These are phyloP conservation scores for Fusarium ambrosium DNA, from an alignment of 2,329 filamentous ascomycete species.

Conservation along the genomic window DNA sequence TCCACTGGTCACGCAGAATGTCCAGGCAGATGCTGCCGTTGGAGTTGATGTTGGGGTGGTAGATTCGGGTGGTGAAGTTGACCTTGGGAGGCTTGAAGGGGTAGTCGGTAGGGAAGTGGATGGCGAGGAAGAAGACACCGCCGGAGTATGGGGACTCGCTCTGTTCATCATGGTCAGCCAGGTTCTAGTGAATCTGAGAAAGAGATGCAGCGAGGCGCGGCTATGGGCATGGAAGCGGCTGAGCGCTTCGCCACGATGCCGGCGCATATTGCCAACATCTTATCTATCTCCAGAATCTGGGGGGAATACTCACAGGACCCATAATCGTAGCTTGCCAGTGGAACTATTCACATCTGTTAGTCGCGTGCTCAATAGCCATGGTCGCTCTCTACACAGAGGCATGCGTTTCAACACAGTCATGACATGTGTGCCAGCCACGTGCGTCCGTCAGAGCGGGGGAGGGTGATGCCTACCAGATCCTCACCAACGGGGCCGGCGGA, in stretches of 20 bases:
- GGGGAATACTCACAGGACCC: constrained; percentile 83
- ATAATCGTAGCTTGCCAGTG: constrained; percentile 99
- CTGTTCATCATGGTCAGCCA: constrained; percentile 62
- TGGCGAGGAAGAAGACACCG: constrained; percentile 98
- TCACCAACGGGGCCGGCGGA: constrained; percentile 97
- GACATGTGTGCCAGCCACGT: constrained; percentile 30
- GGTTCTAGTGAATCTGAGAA: constrained; percentile 6
- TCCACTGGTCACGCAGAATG: constrained; percentile 99
- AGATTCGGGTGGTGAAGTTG: constrained; percentile 99
- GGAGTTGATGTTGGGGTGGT: constrained; percentile 99
- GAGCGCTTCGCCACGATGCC: constrained; percentile 34
- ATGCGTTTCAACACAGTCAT: constrained; percentile 26
- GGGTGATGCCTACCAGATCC: constrained; percentile 84
- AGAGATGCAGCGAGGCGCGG: constrained; percentile 17
- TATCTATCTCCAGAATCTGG: constrained; percentile 9
- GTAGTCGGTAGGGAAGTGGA: constrained; percentile 99
- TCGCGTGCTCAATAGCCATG: constrained; percentile 10
- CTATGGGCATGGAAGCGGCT: constrained; percentile 27
- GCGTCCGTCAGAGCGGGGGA: constrained; percentile 42
- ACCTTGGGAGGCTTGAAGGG: constrained; percentile 99
- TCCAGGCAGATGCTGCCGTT: constrained; percentile 99
- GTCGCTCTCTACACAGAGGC: not conserved
- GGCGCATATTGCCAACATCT: constrained; percentile 17
- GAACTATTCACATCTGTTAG: constrained; percentile 73
- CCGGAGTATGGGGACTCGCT: constrained; percentile 97